phyloP scores from a whole-genome alignment of 2,329 filamentous ascomycete genomes.

The Trichoderma aggressivum region DNA sequence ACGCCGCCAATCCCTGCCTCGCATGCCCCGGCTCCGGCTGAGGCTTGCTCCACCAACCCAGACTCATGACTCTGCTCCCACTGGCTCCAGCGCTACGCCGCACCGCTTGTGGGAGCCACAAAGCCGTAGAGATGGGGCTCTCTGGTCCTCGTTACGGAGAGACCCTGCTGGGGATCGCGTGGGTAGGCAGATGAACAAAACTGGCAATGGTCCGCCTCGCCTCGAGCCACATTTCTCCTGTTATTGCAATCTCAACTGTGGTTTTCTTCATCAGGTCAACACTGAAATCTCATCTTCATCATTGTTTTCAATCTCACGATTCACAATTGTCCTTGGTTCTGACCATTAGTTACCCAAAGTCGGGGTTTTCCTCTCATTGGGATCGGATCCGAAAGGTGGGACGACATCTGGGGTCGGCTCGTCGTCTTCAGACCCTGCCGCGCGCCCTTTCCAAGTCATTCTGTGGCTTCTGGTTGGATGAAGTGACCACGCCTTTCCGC shows the following conservation, averaged over 20 bases:
- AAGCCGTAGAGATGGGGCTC: constrained; percentile 4
- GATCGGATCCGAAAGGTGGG: constrained; percentile 5
- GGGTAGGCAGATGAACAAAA: constrained; percentile 18
- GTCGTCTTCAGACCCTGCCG: constrained; percentile 5
- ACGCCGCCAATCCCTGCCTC: constrained; percentile 13
- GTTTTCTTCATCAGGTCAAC: not conserved
- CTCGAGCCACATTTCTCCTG: not conserved
- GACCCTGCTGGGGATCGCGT: constrained; percentile 15
- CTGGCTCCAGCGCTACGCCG: constrained; percentile 19
- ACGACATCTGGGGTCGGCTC: not conserved
- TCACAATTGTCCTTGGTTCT: not conserved
- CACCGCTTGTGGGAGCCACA: constrained; percentile 15
- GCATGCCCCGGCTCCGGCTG: constrained; percentile 19
- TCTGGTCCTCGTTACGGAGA: not conserved
- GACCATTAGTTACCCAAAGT: not conserved
- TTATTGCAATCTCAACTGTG: not conserved
- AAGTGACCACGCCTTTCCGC: constrained; percentile 9
- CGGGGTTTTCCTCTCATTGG: not conserved
- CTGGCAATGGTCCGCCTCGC: constrained; percentile 14
- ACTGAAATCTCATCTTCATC: not conserved
- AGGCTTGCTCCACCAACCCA: constrained; percentile 15
- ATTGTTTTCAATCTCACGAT: not conserved
- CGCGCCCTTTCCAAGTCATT: constrained; percentile 16
- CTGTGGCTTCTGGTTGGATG: constrained; percentile 15
- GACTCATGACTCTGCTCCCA: constrained; percentile 17